Conservation (phyloP, 116 monocot genomes). For the Papilionanthe hybrid region DNA sequence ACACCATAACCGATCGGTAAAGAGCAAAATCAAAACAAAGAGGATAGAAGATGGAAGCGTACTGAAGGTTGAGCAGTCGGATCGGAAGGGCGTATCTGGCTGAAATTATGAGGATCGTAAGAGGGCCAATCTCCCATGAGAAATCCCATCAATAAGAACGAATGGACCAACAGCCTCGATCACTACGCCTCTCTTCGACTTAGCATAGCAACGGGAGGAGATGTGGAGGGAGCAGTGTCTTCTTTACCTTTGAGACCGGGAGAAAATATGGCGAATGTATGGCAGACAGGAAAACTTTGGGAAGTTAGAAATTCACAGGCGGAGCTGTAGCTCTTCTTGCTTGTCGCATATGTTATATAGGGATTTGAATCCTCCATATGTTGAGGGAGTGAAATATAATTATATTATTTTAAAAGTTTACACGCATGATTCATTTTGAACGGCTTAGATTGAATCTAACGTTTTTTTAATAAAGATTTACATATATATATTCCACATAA, state of each 20-base stretch:
- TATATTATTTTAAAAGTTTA: too few species aligned
- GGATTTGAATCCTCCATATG: too few species aligned
- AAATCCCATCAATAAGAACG: constrained; percentile 40
- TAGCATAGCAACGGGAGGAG: neutral
- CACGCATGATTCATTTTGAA: too few species aligned
- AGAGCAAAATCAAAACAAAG: neutral
- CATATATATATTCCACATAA: too few species aligned
- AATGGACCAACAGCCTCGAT: neutral
- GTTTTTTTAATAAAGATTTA: too few species aligned
- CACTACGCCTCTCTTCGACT: neutral
- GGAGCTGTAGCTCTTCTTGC: too few species aligned
- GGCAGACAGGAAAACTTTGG: too few species aligned
- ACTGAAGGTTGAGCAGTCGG: constrained; percentile 48
- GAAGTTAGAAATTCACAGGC: too few species aligned
- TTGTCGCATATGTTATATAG: too few species aligned
- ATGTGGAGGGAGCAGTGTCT: neutral
- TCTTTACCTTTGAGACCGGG: neutral
- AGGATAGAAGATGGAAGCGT: neutral
- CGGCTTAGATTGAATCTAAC: too few species aligned
- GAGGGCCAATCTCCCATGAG: constrained; percentile 77
- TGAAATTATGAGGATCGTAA: constrained; percentile 81
- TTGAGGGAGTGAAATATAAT: too few species aligned
- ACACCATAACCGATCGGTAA: neutral
- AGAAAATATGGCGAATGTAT: neutral
- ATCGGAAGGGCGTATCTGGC: constrained; percentile 72